These are phyloP conservation scores for Mycena capillaripes DNA, from an alignment of 768 basidiomycete species.

Conservation along the genomic window DNA sequence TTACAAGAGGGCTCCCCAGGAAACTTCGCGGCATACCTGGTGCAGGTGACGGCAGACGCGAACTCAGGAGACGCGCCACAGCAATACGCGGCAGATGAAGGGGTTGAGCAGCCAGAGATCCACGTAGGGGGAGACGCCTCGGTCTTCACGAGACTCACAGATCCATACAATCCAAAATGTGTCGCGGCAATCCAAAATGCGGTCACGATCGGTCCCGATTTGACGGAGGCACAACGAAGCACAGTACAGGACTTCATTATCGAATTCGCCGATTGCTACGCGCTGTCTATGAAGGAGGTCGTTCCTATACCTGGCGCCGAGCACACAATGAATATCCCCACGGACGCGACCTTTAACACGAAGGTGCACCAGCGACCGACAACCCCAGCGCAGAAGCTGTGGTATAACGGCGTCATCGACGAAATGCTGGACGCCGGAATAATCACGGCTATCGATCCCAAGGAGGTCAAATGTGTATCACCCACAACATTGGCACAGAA, in stretches of 20 bases:
- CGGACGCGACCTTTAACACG: constrained; percentile 41
- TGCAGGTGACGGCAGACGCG: constrained; percentile 6
- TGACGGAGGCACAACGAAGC: background rate
- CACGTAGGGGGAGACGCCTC: background rate
- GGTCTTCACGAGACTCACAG: background rate
- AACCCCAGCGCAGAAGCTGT: constrained; percentile 40
- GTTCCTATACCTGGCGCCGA: constrained; percentile 43
- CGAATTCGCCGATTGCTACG: constrained; percentile 1
- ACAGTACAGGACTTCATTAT: background rate
- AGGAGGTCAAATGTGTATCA: constrained; percentile 50
- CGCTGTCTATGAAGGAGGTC: constrained; percentile 44
- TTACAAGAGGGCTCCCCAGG: background rate
- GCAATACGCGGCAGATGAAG: background rate
- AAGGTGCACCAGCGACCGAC: constrained; percentile 48
- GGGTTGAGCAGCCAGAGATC: background rate
- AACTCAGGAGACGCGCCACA: background rate
- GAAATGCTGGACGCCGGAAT: constrained; percentile 52
- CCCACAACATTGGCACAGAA: constrained; percentile 53
- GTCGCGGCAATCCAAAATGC: background rate
- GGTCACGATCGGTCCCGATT: background rate
- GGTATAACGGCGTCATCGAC: constrained; percentile 42
- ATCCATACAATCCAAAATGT: background rate
- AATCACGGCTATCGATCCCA: constrained; percentile 42
- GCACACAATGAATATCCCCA: constrained; percentile 50
- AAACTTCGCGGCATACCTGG: background rate